Base-by-base conservation (phyloP, 1,284 basidiomycete genomes). In the Marasmius fiardii region DNA sequence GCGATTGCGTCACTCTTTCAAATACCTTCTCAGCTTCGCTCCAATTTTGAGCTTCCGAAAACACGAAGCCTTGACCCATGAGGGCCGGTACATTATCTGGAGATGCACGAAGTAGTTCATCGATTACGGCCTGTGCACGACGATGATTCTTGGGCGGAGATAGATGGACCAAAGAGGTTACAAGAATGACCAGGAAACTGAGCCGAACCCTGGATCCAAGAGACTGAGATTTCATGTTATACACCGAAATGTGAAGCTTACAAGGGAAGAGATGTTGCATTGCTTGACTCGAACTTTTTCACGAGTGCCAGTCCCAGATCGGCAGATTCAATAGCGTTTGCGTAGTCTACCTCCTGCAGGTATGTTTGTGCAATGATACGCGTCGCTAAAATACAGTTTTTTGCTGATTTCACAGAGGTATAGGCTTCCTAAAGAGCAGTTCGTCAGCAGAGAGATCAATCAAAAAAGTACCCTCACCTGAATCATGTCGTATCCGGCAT, bases 141-240 rank as follows among this genome's bases (percentile, higher is more conserved):
- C 75, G 64, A 67, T 99, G 96, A 64, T 98, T 88, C 65, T 95
- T 94, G 0, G 96, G 96, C 10, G 95, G 86, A 69, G 86, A 92
- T 53, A 91, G 78, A 62, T 97, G 89, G 1, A 95, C 90, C 16
- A 97, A 78, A 3, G 92, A 87, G 0, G 81, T 86, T 0, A 84
- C 83, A 12, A 94, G 76, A 5, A 79, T 74, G 6, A 82, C 74
- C 53, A 90, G 83, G 66, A 94, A 82, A 2, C 80, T 81, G 52
- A 80, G 80, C 37, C 74, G 75, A 21, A 79, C 78, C 56, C 87
- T 90, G 61, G 45, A 58, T 52, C 41, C 26, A 23, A 43, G 58
- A 48, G 11, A 37, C 34, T 47, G 41, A 49, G 14, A 60, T 54
- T 10, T 51, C 16, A 20, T 34, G 18, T 18, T 3, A 14, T 14